Conservation (phyloP, 2,329 filamentous ascomycete species). For the Plectosphaerella plurivora region DNA sequence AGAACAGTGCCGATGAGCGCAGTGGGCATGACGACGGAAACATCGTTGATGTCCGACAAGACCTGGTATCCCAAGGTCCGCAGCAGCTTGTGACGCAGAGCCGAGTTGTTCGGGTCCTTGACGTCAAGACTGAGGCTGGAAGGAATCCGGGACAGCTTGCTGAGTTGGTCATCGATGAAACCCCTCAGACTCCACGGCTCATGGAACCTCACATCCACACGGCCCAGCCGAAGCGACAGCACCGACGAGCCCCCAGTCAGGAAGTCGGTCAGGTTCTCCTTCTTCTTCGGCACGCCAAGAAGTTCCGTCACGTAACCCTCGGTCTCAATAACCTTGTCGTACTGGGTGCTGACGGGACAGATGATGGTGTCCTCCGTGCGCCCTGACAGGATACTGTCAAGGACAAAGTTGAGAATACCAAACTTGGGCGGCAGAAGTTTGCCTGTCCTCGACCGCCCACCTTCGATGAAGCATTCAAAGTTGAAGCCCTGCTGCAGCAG, state of each 20-base stretch:
- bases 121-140: constrained; percentile 40
- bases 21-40: constrained; percentile 97
- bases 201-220: constrained; percentile 93
- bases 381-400: constrained; percentile 86
- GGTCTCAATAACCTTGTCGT: constrained; percentile 98
- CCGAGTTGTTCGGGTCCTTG: constrained; percentile 41
- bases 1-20: constrained; percentile 92
- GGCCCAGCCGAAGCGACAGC: constrained; percentile 79
- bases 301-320: constrained; percentile 95
- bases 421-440: constrained; percentile 95
- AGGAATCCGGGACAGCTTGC: constrained; percentile 48
- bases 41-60: constrained; percentile 88
- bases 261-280: constrained; percentile 89
- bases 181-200: constrained; percentile 87
- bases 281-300: constrained; percentile 88
- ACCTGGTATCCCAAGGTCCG: constrained; percentile 89
- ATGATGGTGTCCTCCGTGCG: constrained; percentile 88
- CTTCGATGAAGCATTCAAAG: constrained; percentile 96
- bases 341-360: constrained; percentile 94
- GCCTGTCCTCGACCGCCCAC: constrained; percentile 85
- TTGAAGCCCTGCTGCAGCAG: constrained; percentile 88
- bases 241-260: constrained; percentile 81
- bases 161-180: constrained; percentile 76
- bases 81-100: constrained; percentile 67
- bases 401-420: constrained; percentile 84